Percentiles rank a stretch among this genome's conserved stretches.
phyloP scores from a whole-genome alignment of 805 yeast species.

The Ogataea minuta region DNA sequence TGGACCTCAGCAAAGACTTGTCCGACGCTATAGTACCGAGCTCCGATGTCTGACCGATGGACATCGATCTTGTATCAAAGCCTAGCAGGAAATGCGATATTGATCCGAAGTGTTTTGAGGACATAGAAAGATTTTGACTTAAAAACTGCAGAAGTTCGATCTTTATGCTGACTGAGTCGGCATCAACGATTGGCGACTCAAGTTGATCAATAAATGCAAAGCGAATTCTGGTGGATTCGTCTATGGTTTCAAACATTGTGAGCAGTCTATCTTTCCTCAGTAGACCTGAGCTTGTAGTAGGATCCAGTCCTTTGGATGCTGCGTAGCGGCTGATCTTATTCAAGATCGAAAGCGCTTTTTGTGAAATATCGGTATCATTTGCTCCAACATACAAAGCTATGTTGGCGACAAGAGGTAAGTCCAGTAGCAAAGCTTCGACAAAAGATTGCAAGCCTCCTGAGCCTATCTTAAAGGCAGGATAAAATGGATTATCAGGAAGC shows the following conservation, averaged over 20 bases:
- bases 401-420: constrained; percentile 70
- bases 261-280: constrained; percentile 59
- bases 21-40: constrained; percentile 53
- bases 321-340: constrained; percentile 42
- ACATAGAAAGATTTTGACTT: constrained; percentile 41
- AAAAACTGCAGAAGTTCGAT: constrained; percentile 59
- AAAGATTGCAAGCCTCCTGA: constrained; percentile 63
- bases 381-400: constrained; percentile 73
- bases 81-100: constrained; percentile 80
- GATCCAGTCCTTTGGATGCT: constrained; percentile 38
- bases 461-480: constrained; percentile 45
- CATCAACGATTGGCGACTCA: constrained; percentile 41
- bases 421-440: constrained; percentile 67
- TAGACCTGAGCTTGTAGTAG: constrained; percentile 25
- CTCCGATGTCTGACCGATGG: constrained; percentile 43
- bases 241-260: constrained; percentile 68
- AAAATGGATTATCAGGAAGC: constrained; percentile 38
- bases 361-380: constrained; percentile 48
- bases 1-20: constrained; percentile 51
- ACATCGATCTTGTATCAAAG: constrained; percentile 50
- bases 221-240: constrained; percentile 74
- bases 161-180: constrained; percentile 48
- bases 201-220: constrained; percentile 70
- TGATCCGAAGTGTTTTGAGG: constrained; percentile 30
- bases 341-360: constrained; percentile 52